Base-by-base conservation (phyloP, 2,329 filamentous ascomycete genomes). In the Escovopsis weberi region DNA sequence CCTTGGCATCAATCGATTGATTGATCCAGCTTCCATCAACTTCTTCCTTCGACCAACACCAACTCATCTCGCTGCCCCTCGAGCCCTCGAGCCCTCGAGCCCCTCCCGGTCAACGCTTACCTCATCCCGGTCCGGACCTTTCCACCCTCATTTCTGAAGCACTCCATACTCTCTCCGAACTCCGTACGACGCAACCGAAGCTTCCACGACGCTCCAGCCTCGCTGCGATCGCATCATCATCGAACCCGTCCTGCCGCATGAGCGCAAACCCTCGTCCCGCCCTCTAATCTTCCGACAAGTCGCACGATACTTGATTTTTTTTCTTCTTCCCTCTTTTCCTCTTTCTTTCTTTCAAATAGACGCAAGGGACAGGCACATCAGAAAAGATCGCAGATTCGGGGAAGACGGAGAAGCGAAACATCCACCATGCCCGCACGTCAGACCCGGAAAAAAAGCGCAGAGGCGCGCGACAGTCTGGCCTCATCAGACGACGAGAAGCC, bases 371-470 rank as follows among this genome's bases (percentile, higher is more conserved):
- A 23, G 23, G 23, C 23, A 4, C 23, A 4, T 23, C 3, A 3
- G 4, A 23, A 23, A 23, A 23, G 23, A 23, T 15, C 4, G 23
- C 23, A 4, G 23, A 23, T 23, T 23, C 23, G 23, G 23, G 23
- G 23, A 23, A 23, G 23, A 23, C 28, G 28, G 28, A 11, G 11
- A 32, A 32, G 28, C 28, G 8, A 32, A 32, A n/a, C 35, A 37
- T 35, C 32, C 45, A 55, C 40, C 47, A 67, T 67, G 64, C 55
- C 64, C 45, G 50, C 55, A 41, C 60, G 60, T 50, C 55, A 62
- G 51, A 65, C 59, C 42, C 58, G 63, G 48, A 54, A 58, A 51
- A 61, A 62, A 50, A 58, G 62, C 43, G 55, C 58, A 41, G 58
- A 60, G 49, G 59, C 59, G 51, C 51, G 48, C 42, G 55, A 55